These are phyloP conservation scores for Takakia lepidozioides DNA, from an alignment of 225 moss, liverwort and hornwort species.

Conservation along the genomic window DNA sequence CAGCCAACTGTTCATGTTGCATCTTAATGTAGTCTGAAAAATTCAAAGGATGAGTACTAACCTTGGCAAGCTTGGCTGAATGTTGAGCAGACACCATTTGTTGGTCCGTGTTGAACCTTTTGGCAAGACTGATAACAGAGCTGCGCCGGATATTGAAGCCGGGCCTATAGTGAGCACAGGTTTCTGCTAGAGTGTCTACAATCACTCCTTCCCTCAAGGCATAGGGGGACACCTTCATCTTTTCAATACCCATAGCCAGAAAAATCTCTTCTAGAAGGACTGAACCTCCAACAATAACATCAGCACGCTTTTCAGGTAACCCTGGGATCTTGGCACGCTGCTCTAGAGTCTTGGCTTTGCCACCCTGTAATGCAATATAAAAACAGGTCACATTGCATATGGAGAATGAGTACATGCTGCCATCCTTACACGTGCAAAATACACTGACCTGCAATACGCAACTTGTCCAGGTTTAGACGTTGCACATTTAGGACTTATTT, in stretches of 20 bases:
- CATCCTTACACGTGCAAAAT: too few species aligned
- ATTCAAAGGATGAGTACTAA: constrained; percentile 4
- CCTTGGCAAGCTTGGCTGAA: constrained; percentile 51
- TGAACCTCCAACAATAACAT: constrained; percentile 53
- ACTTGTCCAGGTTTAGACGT: too few species aligned
- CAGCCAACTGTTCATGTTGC: too few species aligned
- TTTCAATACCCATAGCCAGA: constrained; percentile 37
- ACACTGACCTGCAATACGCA: too few species aligned
- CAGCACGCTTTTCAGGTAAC: constrained; percentile 47
- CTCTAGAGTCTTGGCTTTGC: constrained; percentile 47
- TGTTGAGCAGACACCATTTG: constrained; percentile 57
- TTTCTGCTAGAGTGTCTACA: constrained; percentile 45
- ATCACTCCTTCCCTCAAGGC: constrained; percentile 61
- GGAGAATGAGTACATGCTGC: too few species aligned
- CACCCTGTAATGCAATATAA: too few species aligned
- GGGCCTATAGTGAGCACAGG: constrained; percentile 34
- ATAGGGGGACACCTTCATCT: constrained; percentile 48
- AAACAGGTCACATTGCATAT: too few species aligned
- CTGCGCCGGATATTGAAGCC: constrained; percentile 41
- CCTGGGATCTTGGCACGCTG: constrained; percentile 57
- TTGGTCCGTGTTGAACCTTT: constrained; percentile 51
- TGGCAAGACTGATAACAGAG: constrained; percentile 44
- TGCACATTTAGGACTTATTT: too few species aligned
- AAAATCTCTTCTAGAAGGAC: constrained; percentile 60
- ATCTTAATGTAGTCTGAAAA: too few species aligned